phyloP scores from a whole-genome alignment of 768 basidiomycete genomes.

The Candolleomyces efflorescens region DNA sequence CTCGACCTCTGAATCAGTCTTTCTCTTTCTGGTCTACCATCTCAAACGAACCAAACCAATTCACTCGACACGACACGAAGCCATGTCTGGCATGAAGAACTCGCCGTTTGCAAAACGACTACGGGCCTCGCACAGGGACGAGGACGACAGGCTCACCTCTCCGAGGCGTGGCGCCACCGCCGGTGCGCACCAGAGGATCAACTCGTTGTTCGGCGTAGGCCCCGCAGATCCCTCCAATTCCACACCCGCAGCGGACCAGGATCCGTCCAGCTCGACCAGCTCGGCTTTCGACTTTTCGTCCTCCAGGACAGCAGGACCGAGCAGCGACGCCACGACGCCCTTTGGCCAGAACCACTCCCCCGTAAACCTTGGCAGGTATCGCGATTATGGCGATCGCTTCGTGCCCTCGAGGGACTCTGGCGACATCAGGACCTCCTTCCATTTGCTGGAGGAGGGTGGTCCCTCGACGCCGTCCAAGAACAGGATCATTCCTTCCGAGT shows the following conservation, averaged over 20 bases:
- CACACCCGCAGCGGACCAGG: conserved; percentile 48
- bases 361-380: not conserved
- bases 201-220: conserved; percentile 49
- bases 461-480: conserved; percentile 59
- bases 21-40: not conserved
- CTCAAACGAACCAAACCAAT: not conserved
- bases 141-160: conserved; percentile 41
- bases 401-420: conserved; percentile 62
- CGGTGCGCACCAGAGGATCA: conserved; percentile 10
- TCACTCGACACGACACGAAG: not conserved
- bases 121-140: conserved; percentile 64
- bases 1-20: conserved; percentile 8
- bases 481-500: conserved; percentile 63
- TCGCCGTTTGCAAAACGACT: conserved; percentile 82
- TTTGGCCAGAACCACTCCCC: conserved; percentile 22
- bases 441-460: conserved; percentile 54
- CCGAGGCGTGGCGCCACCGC: conserved; percentile 19
- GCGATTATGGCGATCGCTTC: conserved; percentile 61
- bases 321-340: conserved; percentile 46
- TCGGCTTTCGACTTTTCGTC: no score
- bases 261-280: no score
- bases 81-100: conserved; percentile 77
- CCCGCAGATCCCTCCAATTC: conserved; percentile 33
- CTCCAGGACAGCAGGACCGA: conserved; percentile 38
- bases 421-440: conserved; percentile 64